Conservation (phyloP, 164 flowering plant species). For the Kingdonia uniflora region DNA sequence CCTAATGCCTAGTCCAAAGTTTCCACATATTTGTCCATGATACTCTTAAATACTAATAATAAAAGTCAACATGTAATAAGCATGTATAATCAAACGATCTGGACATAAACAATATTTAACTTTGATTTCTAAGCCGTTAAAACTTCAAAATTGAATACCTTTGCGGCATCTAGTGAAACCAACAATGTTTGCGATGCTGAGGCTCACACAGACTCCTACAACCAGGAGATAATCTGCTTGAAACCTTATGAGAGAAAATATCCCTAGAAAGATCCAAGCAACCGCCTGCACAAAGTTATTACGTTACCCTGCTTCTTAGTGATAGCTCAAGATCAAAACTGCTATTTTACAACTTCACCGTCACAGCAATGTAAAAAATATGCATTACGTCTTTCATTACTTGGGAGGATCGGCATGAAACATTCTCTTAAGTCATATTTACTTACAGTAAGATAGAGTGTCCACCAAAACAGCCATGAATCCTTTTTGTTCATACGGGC, state of each 20-base stretch:
- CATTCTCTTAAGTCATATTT: no score
- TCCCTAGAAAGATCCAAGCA: slow-evolving; percentile 72
- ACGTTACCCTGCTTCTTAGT: no score
- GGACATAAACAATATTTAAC: not conserved
- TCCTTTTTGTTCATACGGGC: slow-evolving; percentile 97
- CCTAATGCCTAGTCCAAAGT: no score
- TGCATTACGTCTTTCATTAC: not conserved
- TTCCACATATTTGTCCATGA: not conserved
- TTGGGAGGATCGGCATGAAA: not conserved
- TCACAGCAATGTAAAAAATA: no score
- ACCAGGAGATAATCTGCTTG: slow-evolving; percentile 93
- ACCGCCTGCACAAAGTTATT: slow-evolving; percentile 44
- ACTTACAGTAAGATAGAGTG: slow-evolving; percentile 81
- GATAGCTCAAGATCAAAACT: no score
- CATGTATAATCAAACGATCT: not conserved
- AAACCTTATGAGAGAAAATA: slow-evolving; percentile 86
- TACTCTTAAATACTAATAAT: no score
- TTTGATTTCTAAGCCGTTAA: not conserved
- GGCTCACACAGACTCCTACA: slow-evolving; percentile 82
- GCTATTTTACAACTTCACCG: no score
- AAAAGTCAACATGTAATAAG: no score
- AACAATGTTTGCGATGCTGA: slow-evolving; percentile 84
- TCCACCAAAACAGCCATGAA: slow-evolving; percentile 99
- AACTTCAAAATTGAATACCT: slow-evolving; percentile 34
- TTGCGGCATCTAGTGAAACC: slow-evolving; percentile 94